Evolutionary conservation across 306 rosid genomes (phyloP).

Genomic region (Cicer chorassanicum): DNA sequence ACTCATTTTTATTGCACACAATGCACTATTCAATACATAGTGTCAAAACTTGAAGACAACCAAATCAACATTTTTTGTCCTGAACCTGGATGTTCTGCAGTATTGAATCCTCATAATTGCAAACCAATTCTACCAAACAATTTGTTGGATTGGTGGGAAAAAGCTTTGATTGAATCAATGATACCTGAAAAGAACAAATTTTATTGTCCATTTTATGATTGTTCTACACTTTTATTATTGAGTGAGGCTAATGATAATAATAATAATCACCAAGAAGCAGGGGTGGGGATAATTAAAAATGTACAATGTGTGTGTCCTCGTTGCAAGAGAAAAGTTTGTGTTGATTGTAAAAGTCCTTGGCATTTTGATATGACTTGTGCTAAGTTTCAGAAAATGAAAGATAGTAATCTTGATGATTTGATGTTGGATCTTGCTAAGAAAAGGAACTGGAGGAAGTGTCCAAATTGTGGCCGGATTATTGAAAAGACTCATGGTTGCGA

Average conservation of each 20-base stretch:
- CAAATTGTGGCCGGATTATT: slow-evolving; percentile 33
- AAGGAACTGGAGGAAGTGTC: slow-evolving; percentile 39
- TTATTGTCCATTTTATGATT: slow-evolving; percentile 40
- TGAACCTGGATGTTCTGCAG: background rate
- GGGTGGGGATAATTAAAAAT: no score
- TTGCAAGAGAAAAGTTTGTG: slow-evolving; percentile 36
- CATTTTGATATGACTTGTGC: slow-evolving; percentile 22
- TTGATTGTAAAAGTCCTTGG: slow-evolving; percentile 42
- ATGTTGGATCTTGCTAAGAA: slow-evolving; percentile 29
- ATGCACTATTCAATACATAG: slow-evolving; percentile 40
- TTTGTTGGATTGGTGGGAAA: slow-evolving; percentile 27
- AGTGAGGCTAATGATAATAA: background rate
- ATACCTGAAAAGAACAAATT: slow-evolving; percentile 25
- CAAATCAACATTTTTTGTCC: slow-evolving; percentile 21
- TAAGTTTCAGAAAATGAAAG: slow-evolving; percentile 12
- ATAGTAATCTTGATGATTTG: background rate
- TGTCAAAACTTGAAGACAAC: slow-evolving; percentile 30
- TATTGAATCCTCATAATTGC: slow-evolving; percentile 15
- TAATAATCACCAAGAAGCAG: background rate
- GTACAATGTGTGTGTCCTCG: slow-evolving; percentile 19
- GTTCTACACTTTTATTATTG: background rate
- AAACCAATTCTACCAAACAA: slow-evolving; percentile 31
- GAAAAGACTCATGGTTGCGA: slow-evolving; percentile 32
- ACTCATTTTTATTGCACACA: slow-evolving; percentile 38
- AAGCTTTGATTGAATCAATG: slow-evolving; percentile 21